Evolutionary conservation across 164 flowering plant genomes (phyloP), one percentile per base, ranked within the genome.

Genomic region (Berberis thunbergii): DNA sequence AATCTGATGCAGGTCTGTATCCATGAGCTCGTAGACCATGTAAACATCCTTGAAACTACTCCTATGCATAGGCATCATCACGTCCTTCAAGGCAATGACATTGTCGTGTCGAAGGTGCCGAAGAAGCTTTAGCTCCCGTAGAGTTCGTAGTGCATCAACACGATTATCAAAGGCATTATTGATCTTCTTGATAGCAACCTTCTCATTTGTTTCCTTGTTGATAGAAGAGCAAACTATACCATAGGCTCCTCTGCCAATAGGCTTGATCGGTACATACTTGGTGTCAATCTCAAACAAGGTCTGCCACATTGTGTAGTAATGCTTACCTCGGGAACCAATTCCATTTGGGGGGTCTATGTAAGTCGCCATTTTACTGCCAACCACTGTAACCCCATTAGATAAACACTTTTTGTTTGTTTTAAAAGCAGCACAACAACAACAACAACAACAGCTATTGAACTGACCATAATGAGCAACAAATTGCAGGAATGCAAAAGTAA

Each of bases 21-120:
- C 92, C 97, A 90, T 90, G 58, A 90, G 84, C 70, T 90, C 95
- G 67, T 90, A 90, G 56, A 90, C 97, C 71, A 90, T 67, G 73
- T 88, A 88, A 1, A 90, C 92, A 73, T 90, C 97, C 70, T 81
- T 86, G 76, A 88, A 88, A 69, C 80, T 83, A 54, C 63, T 79
- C 75, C 72, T 74, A 5, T 85, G 83, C 41, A 72, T 67, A 41
- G 93, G 96, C 83, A 88, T 69, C 97, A 90, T 88, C 3, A 86
- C 89, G 75, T 90, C 97, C 66, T 88, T 90, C 75, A 90, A 66
- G 62, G 75, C 78, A 72, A 90, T 85, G 59, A 88, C 87, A 76
- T 90, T 90, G 41, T 88, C 95, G 68, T 90, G 97, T 40, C 70
- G 75, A 58, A 90, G 86, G 68, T 85, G 85, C 43, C 89, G 80